Base-by-base conservation (phyloP, 106 monocot genomes). In the Acanthochlamys bracteata region DNA sequence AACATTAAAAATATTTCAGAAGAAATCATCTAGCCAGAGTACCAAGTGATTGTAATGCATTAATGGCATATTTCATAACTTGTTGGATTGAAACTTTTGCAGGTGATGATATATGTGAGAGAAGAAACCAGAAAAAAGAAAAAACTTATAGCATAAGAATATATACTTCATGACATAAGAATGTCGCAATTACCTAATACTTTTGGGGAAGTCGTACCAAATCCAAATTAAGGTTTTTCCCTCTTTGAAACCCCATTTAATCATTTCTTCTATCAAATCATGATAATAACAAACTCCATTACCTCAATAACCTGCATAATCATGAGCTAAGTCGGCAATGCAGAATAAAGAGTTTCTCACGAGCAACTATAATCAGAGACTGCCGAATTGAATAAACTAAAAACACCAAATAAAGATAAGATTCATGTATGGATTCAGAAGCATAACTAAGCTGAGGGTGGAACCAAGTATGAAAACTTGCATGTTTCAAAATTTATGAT, bases 201-300 rank as follows among this genome's bases (percentile, higher is more conserved):
- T 99, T 63, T 99, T 92, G 20, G 92, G 98, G 56, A 99, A 99
- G 74, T 99, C 98, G 76, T 82, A 99, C 24, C 98, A 92, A 84
- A 99, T 92, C 53, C 98, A 92, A 77, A 99, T 89, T n/a, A 99
- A 76, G 39, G 98, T 99, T 79, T 85, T 88, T 15, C 98, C 98
- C 64, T 99, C 98, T 83, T 92, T 67, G 63, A 71, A 99, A 21
- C 98, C 98, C 92, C 88, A 99, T 64, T 74, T 79, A 26, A 99
- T 77, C 98, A 99, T 99, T 81, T 92, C 73, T 53, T 81, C 88
- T 51, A 99, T 99, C 85, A 99, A 73, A 53, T 99, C 98, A 89
- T 92, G 98, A 72, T 86, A 99, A 82, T 99, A 99, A 60, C 21
- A 83, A 46, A 89, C 83, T 42, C 70, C 72, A 40, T 86, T 88